Evolutionary conservation across 305 asterid species (phyloP), one percentile per base, ranked within the genome.

Genomic region (Andrographis paniculata): DNA sequence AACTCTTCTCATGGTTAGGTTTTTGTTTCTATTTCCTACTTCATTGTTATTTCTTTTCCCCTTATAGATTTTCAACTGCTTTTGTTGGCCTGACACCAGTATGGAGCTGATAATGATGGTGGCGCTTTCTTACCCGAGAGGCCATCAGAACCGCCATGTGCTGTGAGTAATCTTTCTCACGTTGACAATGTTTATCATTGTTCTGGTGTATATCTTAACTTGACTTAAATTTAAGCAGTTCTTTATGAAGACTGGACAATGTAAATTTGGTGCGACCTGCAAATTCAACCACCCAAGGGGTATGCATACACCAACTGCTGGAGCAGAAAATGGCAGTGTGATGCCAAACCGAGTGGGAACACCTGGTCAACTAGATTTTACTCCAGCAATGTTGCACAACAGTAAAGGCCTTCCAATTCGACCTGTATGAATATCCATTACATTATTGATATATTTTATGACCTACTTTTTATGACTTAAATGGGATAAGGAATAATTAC

Each of bases 241-340:
- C 77, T 89, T 80, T 57, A 73, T 89, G 87, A 89, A 82, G 84
- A 82, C 95, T 62, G 98, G 98, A 52, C 64, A 44, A 37, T 89
- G 95, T 71, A 85, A 79, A 68, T 85, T 72, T 69, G 98, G 98
- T 41, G 33, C 66, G 15, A 73, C 92, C 61, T 89, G 95, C 82
- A 89, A 78, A 73, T 89, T 78, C 70, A 77, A 89, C 76, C 98
- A 89, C 66, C 98, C 98, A 51, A 85, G 71, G 72, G 93, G 64
- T 56, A 66, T 80, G 53, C 84, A 67, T 52, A 56, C 76, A 56
- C 73, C 66, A 27, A 24, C 68, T 39, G 51, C 71, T 46, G 74
- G 52, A 55, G 79, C 65, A 60, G 93, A 73, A 58, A 65, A 42
- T 61, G 70, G 58, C 55, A 60, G 55, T 53, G 62, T 31, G 28